These are phyloP conservation scores for Talaromyces piceae DNA, from an alignment of 2,329 filamentous ascomycete species.

Conservation along the genomic window DNA sequence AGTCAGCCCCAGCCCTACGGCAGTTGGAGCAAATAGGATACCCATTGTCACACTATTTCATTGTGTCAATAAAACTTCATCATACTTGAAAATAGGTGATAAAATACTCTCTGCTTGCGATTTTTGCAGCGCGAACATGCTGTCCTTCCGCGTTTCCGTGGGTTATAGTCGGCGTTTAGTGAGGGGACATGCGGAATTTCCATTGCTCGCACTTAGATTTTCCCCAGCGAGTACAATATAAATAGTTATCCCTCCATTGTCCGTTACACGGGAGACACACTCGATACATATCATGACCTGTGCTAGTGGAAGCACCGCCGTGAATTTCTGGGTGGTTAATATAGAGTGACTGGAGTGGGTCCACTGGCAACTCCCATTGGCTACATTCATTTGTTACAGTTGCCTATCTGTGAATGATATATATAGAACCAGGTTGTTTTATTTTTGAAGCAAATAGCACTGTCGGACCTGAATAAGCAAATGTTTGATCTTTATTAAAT, in stretches of 20 bases:
- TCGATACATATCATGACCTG: background rate
- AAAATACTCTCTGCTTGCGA: slow-evolving; percentile 38
- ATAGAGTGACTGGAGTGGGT: background rate
- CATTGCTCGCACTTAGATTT: background rate
- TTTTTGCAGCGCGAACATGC: slow-evolving; percentile 42
- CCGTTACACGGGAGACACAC: background rate
- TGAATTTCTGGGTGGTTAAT: background rate
- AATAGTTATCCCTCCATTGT: background rate
- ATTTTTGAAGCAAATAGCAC: too few species aligned
- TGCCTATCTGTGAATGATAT: background rate
- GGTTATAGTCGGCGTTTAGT: slow-evolving; percentile 29
- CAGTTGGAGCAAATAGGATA: slow-evolving; percentile 41
- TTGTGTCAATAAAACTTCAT: background rate
- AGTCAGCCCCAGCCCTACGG: slow-evolving; percentile 33
- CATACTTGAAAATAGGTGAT: background rate
- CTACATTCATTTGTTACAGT: background rate
- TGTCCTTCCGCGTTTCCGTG: slow-evolving; percentile 39
- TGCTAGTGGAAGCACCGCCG: background rate
- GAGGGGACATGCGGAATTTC: slow-evolving; percentile 9
- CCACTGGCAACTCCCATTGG: background rate
- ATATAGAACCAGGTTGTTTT: background rate
- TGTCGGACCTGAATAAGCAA: too few species aligned
- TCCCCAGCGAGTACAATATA: background rate
- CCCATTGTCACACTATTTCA: slow-evolving; percentile 37
- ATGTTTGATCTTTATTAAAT: too few species aligned